Evolutionary conservation across 2,329 filamentous ascomycete species (phyloP).

Genomic region (Colletotrichum orchidophilum): DNA sequence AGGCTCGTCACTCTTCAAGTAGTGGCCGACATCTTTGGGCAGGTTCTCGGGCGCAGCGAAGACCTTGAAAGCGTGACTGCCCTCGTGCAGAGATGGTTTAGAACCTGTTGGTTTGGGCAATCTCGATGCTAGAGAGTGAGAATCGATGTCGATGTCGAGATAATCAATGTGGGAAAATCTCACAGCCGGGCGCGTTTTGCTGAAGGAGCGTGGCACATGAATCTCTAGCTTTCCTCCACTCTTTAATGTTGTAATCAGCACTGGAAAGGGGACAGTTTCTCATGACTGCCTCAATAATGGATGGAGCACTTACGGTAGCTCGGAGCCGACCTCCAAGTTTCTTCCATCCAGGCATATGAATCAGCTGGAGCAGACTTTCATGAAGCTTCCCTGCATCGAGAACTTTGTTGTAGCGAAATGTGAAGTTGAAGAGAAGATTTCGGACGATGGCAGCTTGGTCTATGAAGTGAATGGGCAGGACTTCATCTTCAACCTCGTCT

Average conservation of each 20-base stretch:
- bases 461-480: neutral
- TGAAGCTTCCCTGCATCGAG: slow-evolving; percentile 51
- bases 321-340: slow-evolving; percentile 55
- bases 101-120: neutral
- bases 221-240: neutral
- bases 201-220: neutral
- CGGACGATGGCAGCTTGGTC: neutral
- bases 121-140: neutral
- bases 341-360: slow-evolving; percentile 54
- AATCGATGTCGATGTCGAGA: neutral
- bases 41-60: slow-evolving; percentile 24
- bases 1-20: slow-evolving; percentile 50
- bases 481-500: neutral
- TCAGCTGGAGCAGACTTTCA: slow-evolving; percentile 45
- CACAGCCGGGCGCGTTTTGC: neutral
- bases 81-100: neutral
- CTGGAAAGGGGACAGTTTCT: neutral
- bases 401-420: slow-evolving; percentile 54
- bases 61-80: neutral
- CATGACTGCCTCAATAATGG: neutral
- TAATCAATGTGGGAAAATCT: neutral
- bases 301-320: slow-evolving; percentile 41
- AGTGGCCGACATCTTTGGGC: slow-evolving; percentile 46
- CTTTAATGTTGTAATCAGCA: neutral
- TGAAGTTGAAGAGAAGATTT: slow-evolving; percentile 33